phyloP scores from a whole-genome alignment of 371 early-diverging fungal species.

The Massospora cicadina region DNA sequence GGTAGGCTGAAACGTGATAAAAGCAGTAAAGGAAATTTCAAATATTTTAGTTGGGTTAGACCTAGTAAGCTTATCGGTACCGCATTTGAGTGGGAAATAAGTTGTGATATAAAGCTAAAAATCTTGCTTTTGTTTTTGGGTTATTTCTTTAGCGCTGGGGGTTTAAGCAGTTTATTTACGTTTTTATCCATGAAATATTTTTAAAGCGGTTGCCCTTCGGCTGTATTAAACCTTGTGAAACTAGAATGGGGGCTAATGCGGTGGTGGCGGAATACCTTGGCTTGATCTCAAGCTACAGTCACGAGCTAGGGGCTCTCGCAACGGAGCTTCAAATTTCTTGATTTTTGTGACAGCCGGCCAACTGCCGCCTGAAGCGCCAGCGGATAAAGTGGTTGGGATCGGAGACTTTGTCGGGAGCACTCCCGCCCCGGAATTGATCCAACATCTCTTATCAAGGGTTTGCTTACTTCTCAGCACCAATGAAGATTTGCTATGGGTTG shows the following conservation, averaged over 20 bases:
- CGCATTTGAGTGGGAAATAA: no score
- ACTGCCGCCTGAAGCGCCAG: background rate
- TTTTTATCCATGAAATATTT: no score
- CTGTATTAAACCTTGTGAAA: no score
- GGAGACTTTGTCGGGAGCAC: background rate
- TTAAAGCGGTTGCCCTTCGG: no score
- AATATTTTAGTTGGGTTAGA: no score
- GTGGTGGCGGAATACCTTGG: background rate
- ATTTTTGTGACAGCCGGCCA: background rate
- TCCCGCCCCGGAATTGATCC: background rate
- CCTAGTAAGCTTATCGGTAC: no score
- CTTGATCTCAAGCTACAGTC: background rate
- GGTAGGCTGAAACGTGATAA: no score
- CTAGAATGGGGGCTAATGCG: background rate
- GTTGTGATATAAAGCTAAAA: no score
- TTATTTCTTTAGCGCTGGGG: no score
- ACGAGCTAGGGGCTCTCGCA: background rate
- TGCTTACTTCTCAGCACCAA: background rate
- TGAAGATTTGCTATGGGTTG: background rate
- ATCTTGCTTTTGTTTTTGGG: no score
- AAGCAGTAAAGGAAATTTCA: no score
- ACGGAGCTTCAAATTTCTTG: background rate
- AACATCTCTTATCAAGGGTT: background rate
- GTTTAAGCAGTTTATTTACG: no score
- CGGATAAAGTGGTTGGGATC: background rate